These are phyloP conservation scores for Umbelopsis vinacea DNA, from an alignment of 192 early-diverging fungal species.

Conservation along the genomic window DNA sequence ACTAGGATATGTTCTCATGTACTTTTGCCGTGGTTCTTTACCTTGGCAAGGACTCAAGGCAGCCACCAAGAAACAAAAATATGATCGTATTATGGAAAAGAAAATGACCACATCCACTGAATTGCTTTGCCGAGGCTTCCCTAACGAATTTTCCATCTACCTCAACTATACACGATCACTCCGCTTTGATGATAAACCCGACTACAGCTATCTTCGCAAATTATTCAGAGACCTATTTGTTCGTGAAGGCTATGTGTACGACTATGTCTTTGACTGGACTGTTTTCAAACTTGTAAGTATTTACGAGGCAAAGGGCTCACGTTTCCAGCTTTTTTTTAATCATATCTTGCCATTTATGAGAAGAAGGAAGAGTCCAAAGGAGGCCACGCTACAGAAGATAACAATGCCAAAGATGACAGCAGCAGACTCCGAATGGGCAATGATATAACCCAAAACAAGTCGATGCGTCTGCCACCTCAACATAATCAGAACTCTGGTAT, in stretches of 20 bases:
- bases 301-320: too few relatives aligned
- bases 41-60: conserved; percentile 95
- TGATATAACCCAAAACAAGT: background rate
- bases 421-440: conserved; percentile 6
- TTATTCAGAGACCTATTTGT: conserved; percentile 87
- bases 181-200: conserved; percentile 91
- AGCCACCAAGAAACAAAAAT: conserved; percentile 90
- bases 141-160: conserved; percentile 86
- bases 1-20: conserved; percentile 88
- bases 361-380: conserved; percentile 20
- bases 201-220: conserved; percentile 87
- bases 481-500: background rate
- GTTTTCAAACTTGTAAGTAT: conserved; percentile 64
- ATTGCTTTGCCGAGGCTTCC: conserved; percentile 80
- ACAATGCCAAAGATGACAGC: background rate
- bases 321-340: too few relatives aligned
- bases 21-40: conserved; percentile 87
- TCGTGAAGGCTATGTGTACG: conserved; percentile 81
- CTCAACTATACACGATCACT: conserved; percentile 85
- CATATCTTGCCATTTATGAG: background rate
- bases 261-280: conserved; percentile 93
- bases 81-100: conserved; percentile 93
- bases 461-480: conserved; percentile 10
- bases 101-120: conserved; percentile 89
- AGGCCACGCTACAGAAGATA: conserved; percentile 3